Base-by-base conservation (phyloP, 345 rosid genomes). In the Trapa bicornis region DNA sequence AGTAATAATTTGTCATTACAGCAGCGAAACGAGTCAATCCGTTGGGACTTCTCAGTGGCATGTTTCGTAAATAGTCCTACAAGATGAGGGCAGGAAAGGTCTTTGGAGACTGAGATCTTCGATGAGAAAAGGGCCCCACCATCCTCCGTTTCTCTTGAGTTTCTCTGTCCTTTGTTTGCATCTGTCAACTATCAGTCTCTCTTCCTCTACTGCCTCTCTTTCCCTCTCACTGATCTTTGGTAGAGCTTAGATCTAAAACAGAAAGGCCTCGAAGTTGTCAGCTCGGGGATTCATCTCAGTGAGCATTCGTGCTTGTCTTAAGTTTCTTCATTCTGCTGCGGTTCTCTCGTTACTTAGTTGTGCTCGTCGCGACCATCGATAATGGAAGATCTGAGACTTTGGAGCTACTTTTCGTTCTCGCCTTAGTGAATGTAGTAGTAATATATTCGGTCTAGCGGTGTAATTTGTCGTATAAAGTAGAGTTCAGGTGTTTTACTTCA, bases 191-290 rank as follows among this genome's bases (percentile, higher is more conserved):
- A 3, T 39, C 42, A 3, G 4, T 39, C 42, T 45, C 47, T 45
- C 47, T 45, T 3, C 42, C 65, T 15, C 43, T 9, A 45, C 12
- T 11, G 48, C 12, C 39, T 54, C 4, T 38, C 41, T 67, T 37
- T 37, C 60, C 29, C 33, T 53, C 60, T 54, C 35, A 6, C 43
- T 67, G 61, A 29, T 12, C 32, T 41, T 32, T 13, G 32, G 14
- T 35, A 8, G 10, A 16, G 16, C 67, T 65, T 75, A 82, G 89
- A 85, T 85, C 89, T 80, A 79, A 33, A 74, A 72, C 75, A 45
- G 47, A 63, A 57, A 50, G 45, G 65, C 47, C 75, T 72, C 75
- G 37, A 32, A 39, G 10, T 47, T 36, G 10, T 33, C 43, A 54
- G 15, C 42, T 61, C 39, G 14, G 57, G 1, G 57, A 4, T n/a